These are phyloP conservation scores for Saturnispora hagleri DNA, from an alignment of 805 yeast species.

Conservation along the genomic window DNA sequence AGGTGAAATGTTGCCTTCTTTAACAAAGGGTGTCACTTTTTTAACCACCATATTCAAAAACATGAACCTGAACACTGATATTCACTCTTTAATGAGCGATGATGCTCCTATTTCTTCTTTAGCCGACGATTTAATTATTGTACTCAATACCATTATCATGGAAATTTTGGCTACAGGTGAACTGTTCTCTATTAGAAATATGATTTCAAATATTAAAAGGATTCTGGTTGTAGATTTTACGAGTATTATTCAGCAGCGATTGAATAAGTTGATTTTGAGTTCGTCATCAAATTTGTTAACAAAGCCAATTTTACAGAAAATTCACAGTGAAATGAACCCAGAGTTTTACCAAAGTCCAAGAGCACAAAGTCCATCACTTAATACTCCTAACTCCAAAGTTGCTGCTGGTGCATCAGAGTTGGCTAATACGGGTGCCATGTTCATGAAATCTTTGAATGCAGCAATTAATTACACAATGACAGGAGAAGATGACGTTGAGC, in stretches of 20 bases:
- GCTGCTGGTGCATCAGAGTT: constrained; percentile 23
- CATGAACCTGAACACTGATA: constrained; percentile 11
- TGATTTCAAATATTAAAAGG: constrained; percentile 46
- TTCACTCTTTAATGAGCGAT: constrained; percentile 32
- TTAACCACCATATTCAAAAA: constrained; percentile 18
- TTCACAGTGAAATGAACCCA: constrained; percentile 10
- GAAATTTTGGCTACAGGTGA: constrained; percentile 70
- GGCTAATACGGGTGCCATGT: constrained; percentile 23
- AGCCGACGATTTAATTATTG: constrained; percentile 74
- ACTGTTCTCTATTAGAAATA: constrained; percentile 40
- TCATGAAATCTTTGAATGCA: constrained; percentile 32
- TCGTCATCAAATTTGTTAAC: constrained; percentile 22
- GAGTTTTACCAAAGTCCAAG: constrained; percentile 1
- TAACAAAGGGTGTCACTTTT: constrained; percentile 22
- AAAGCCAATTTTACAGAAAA: constrained; percentile 12
- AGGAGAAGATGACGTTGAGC: constrained; percentile 26
- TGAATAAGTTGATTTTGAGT: constrained; percentile 37
- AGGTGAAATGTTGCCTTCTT: constrained; percentile 42
- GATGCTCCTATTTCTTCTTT: constrained; percentile 71
- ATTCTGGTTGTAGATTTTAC: constrained; percentile 58
- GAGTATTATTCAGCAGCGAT: constrained; percentile 41
- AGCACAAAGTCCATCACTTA: constrained; percentile 7
- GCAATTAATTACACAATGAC: constrained; percentile 29
- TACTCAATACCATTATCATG: constrained; percentile 57
- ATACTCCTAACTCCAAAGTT: constrained; percentile 18